Conservation (phyloP, 1,139 yeast species). For the Candida albicans region DNA sequence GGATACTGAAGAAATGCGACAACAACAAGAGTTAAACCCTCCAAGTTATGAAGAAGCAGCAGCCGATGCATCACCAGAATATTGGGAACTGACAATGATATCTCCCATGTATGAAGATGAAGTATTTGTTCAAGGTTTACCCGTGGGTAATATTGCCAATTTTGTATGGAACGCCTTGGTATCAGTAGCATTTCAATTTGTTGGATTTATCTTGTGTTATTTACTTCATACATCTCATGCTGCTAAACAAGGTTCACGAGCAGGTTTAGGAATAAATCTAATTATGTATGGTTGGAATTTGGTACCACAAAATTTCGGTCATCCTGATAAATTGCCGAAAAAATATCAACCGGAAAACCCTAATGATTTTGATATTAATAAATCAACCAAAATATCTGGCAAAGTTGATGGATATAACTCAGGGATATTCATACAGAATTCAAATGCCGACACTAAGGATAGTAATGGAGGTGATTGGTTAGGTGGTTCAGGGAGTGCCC, state of each 20-base stretch:
- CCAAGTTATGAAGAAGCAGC: slow-evolving; percentile 96
- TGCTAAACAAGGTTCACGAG: slow-evolving; percentile 92
- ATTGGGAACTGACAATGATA: slow-evolving; percentile 90
- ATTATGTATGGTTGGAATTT: slow-evolving; percentile 73
- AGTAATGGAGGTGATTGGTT: slow-evolving; percentile 8
- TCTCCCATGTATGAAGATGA: slow-evolving; percentile 85
- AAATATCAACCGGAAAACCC: slow-evolving; percentile 57
- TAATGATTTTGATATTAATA: slow-evolving; percentile 50
- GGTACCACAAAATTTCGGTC: slow-evolving; percentile 60
- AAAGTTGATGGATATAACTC: slow-evolving; percentile 49
- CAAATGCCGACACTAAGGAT: slow-evolving; percentile 14
- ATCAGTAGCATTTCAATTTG: slow-evolving; percentile 86
- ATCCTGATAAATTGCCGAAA: slow-evolving; percentile 35
- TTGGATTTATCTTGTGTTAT: slow-evolving; percentile 90
- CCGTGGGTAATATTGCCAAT: slow-evolving; percentile 90
- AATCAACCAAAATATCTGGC: slow-evolving; percentile 35
- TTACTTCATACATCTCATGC: slow-evolving; percentile 95
- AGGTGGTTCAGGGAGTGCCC: slow-evolving; percentile 23
- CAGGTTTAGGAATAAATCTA: slow-evolving; percentile 87
- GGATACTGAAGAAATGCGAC: slow-evolving; percentile 47
- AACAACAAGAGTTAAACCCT: slow-evolving; percentile 55
- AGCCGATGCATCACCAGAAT: slow-evolving; percentile 92
- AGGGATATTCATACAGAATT: slow-evolving; percentile 26
- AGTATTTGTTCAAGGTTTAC: slow-evolving; percentile 90
- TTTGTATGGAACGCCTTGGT: slow-evolving; percentile 89